Conservation (phyloP, 805 yeast species). For the Lachancea mirantina region DNA sequence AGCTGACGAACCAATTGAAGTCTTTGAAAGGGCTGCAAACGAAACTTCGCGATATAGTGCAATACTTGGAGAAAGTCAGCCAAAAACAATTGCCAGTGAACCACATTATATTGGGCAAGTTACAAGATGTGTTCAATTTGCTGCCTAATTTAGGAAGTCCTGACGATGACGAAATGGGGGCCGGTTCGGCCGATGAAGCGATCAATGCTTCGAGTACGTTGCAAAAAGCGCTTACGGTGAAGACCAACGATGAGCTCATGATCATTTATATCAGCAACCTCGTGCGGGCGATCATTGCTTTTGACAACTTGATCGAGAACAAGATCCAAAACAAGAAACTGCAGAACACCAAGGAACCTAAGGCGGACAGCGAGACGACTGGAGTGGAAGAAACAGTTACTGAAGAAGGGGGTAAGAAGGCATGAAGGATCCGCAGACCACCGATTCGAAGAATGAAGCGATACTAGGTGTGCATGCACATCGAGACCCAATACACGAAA, state of each 20-base stretch:
- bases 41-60: conserved; percentile 69
- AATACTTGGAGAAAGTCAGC: conserved; percentile 68
- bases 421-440: no score
- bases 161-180: conserved; percentile 29
- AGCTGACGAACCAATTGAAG: conserved; percentile 81
- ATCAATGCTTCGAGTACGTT: conserved; percentile 43
- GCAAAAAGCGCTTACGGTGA: conserved; percentile 75
- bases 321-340: conserved; percentile 72
- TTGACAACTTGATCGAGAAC: conserved; percentile 94
- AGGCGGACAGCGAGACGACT: no score
- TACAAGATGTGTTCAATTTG: conserved; percentile 90
- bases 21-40: conserved; percentile 80
- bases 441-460: no score
- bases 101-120: conserved; percentile 81
- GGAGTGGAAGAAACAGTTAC: no score
- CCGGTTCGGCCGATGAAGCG: conserved; percentile 20
- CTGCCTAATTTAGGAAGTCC: conserved; percentile 64
- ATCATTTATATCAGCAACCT: conserved; percentile 80
- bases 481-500: no score
- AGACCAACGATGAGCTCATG: conserved; percentile 96
- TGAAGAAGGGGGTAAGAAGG: no score
- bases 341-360: conserved; percentile 31
- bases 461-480: no score
- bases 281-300: conserved; percentile 90
- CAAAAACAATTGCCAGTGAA: conserved; percentile 73